Base-by-base conservation (phyloP, 176 grass and related monocot species). In the Elymus sibiricus region DNA sequence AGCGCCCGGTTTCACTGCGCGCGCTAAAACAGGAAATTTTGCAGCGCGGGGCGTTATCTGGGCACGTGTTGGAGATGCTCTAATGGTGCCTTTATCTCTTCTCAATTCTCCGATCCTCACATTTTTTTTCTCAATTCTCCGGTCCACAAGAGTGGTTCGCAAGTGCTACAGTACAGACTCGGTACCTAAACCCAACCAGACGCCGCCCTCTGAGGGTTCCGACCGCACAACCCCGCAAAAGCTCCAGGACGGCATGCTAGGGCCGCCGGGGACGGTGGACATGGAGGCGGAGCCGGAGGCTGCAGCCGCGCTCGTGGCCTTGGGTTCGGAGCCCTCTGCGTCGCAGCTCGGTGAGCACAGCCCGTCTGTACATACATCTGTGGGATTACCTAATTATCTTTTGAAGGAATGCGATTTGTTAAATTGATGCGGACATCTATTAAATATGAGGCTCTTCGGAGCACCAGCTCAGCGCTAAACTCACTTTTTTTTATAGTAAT, bases 341-440 rank as follows among this genome's bases (percentile, higher is more conserved):
- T 90, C 78, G 27, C 63, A 53, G 29, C 37, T 90, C 11, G 88
- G 88, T 90, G 51, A 86, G 88, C 62, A 38, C 22, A 76, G 28
- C 64, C 58, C 12, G 9, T 64, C 2, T 73, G 46, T 13, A 19
- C 32, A 29, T 56, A 34, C 44, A 12, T 42, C 32, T 15, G 12
- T 49, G 79, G 11, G 43, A 14, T 35, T 47, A 10, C 35, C 56
- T 49, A 71, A 40, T 71, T 74, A 13, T 64, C 27, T 24, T 40
- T 21, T 32, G 24, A 79, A 34, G 31, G 24, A 64, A 7, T 74
- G 32, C 11, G 39, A 8, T 84, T 79, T 11, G 72, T 71, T 49
- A 19, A 70, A 39, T 73, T 61, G 24, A 19, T 82, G 32, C 13
- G 28, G 59, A 15, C 40, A 65, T 64, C 66, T 34, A 43, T 31